A percentile compares a stretch with the other conserved stretches of the same genome.
Evolutionary conservation across 2,329 filamentous ascomycete species (phyloP).

Genomic region (Dichotomopilus funicola): DNA sequence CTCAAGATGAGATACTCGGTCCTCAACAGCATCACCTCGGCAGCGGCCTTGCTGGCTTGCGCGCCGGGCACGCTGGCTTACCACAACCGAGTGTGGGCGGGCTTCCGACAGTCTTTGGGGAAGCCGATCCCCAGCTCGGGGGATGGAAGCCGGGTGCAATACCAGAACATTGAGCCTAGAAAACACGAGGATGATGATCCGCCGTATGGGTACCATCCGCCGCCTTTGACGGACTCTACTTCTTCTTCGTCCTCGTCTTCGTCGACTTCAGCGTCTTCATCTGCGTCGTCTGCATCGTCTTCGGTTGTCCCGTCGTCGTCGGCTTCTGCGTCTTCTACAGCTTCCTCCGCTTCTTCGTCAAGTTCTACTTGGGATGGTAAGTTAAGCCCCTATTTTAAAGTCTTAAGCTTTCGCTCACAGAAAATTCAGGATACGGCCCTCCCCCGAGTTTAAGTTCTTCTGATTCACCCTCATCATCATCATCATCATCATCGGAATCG

Average conservation of each 20-base stretch:
- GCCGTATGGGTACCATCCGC: conserved; percentile 20
- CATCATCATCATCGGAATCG: not conserved
- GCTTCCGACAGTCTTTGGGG: conserved; percentile 18
- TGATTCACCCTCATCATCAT: no score
- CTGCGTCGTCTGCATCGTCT: not conserved
- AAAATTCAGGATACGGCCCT: conserved; percentile 8
- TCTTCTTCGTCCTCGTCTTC: not conserved
- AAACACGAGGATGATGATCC: conserved; percentile 12
- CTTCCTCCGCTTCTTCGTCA: not conserved
- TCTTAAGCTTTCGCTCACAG: not conserved
- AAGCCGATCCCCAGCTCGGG: not conserved
- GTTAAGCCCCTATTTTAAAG: not conserved
- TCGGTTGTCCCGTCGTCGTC: not conserved
- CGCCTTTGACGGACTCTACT: conserved; percentile 5
- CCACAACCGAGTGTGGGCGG: conserved; percentile 17
- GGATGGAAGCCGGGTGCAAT: not conserved
- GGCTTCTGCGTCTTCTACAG: not conserved
- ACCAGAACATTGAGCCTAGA: conserved; percentile 10
- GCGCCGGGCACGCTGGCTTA: conserved; percentile 17
- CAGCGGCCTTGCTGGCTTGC: conserved; percentile 26
- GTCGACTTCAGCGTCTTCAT: not conserved
- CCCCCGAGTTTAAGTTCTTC: conserved; percentile 3
- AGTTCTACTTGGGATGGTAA: conserved; percentile 12
- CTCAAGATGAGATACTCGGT: conserved; percentile 34
- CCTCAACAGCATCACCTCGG: conserved; percentile 30